Evolutionary conservation across 768 basidiomycete species (phyloP), one percentile per base, ranked within the genome.

Genomic region (Kondoa subrosea): DNA sequence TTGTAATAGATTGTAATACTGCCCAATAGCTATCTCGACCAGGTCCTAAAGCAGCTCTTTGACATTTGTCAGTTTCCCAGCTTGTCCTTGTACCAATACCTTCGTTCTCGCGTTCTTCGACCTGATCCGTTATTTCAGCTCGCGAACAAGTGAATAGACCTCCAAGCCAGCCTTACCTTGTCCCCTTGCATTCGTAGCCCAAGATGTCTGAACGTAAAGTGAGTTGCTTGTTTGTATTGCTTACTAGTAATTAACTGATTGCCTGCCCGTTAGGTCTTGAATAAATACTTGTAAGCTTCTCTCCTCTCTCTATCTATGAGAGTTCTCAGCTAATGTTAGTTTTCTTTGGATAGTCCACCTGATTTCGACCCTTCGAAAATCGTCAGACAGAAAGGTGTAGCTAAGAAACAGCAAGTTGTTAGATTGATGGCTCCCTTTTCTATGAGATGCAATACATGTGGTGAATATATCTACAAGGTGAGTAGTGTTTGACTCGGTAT

Each of bases 361-460:
- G 92, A 97, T 78, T 97, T 96, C 78, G 93, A 96, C 80, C 93
- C 93, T 68, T 86, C 88, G 72, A 87, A 95, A 78, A 96, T 96
- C 77, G 89, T 89, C 29, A 83, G 93, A 71, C 81, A 91, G 74
- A 90, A 87, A 77, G 83, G 85, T 70, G 87, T 89, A 67, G 91
- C 88, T 82, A 92, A 93, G 78, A 87, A 88, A 16, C 95, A 99
- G 76, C 91, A 95, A 80, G 88, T 92, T 68, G 91, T 99, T 68
- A 89, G 93, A 81, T 83, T 99, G 62, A 99, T 99, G 95, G 93
- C 95, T 1, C 95, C 95, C 0, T 99, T 97, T 77, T 93, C 91
- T 2, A 99, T 99, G 95, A 71, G 78, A 59, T 80, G 80, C 87
- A 78, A 72, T 84, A 79, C 16, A 40, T 99, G 95, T 74, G 95